A percentile compares a stretch with the other conserved stretches of the same genome.
Evolutionary conservation across 495 filamentous ascomycete species (phyloP).

Genomic region (Daldinia caldariorum): DNA sequence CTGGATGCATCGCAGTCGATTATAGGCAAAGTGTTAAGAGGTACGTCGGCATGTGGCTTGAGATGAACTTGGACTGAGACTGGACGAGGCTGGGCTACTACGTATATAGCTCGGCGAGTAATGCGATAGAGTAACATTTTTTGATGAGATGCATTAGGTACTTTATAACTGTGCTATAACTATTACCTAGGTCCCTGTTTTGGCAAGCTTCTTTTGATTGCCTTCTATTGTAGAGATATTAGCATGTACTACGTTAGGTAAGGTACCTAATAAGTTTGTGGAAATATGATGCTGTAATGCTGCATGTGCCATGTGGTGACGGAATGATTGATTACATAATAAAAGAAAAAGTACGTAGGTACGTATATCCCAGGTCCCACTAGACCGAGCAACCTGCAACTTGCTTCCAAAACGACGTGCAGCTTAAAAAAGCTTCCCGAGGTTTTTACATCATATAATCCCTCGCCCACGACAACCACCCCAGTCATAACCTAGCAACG

Average conservation of each 20-base stretch:
- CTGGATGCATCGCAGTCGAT: conserved; percentile 33
- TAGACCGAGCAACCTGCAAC: conserved; percentile 23
- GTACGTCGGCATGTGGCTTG: conserved; percentile 21
- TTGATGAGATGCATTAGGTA: conserved; percentile 12
- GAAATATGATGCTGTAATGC: neutral
- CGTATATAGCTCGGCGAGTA: conserved; percentile 44
- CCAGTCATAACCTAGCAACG: conserved; percentile 36
- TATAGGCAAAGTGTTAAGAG: conserved; percentile 26
- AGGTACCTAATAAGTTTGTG: too few relatives aligned
- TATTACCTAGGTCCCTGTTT: too few relatives aligned
- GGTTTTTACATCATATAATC: conserved; percentile 54
- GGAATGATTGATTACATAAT: neutral
- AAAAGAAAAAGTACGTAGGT: neutral
- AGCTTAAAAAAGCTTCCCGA: conserved; percentile 47
- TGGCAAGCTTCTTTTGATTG: too few relatives aligned
- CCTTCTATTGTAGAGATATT: too few relatives aligned
- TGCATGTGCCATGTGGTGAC: conserved; percentile 3
- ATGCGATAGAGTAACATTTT: conserved; percentile 48
- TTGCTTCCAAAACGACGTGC: conserved; percentile 14
- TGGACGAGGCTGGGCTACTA: conserved; percentile 35
- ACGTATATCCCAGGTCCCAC: conserved; percentile 25
- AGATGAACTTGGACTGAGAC: conserved; percentile 35
- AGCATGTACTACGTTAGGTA: too few relatives aligned
- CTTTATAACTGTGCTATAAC: neutral
- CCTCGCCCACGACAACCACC: conserved; percentile 41